A percentile compares a stretch with the other conserved stretches of the same genome.
These are phyloP conservation scores for Corynespora cassiicola DNA, from an alignment of 2,329 filamentous ascomycete species.

Conservation along the genomic window DNA sequence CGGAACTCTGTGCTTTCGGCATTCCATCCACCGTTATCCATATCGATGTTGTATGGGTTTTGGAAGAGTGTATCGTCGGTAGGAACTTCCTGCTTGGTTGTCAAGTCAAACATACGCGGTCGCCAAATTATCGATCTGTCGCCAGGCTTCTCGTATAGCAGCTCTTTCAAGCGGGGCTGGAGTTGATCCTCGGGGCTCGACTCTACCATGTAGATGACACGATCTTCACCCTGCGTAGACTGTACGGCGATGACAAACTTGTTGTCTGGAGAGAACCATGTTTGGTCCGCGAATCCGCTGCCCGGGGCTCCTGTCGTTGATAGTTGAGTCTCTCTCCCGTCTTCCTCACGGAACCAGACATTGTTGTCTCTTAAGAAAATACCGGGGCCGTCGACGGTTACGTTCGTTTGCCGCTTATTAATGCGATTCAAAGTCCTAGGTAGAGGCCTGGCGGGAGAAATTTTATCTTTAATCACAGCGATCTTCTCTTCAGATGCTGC, in stretches of 20 bases:
- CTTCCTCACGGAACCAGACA: constrained; percentile 10
- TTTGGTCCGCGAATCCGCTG: constrained; percentile 3
- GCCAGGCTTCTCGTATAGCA: constrained; percentile 12
- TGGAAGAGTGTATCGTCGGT: constrained; percentile 11
- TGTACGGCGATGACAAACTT: constrained; percentile 11
- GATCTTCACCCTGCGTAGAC: constrained; percentile 11
- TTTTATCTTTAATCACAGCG: constrained; percentile 12
- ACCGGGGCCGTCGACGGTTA: no score
- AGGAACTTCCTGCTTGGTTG: constrained; percentile 7
- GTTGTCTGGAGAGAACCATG: constrained; percentile 8
- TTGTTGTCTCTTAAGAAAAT: constrained; percentile 14
- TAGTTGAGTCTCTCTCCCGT: constrained; percentile 6
- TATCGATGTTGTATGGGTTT: constrained; percentile 6
- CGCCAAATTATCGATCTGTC: constrained; percentile 10
- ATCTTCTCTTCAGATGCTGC: constrained; percentile 1
- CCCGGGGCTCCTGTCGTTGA: constrained; percentile 8
- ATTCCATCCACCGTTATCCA: constrained; percentile 15
- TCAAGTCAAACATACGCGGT: constrained; percentile 7
- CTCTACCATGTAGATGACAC: constrained; percentile 11
- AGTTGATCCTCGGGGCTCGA: constrained; percentile 8
- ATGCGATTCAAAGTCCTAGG: no score
- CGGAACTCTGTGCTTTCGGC: constrained; percentile 14
- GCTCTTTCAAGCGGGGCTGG: constrained; percentile 8
- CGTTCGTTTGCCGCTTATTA: no score
- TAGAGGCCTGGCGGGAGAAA: not conserved